phyloP scores from a whole-genome alignment of 768 basidiomycete species.

The Arthromyces matolae region DNA sequence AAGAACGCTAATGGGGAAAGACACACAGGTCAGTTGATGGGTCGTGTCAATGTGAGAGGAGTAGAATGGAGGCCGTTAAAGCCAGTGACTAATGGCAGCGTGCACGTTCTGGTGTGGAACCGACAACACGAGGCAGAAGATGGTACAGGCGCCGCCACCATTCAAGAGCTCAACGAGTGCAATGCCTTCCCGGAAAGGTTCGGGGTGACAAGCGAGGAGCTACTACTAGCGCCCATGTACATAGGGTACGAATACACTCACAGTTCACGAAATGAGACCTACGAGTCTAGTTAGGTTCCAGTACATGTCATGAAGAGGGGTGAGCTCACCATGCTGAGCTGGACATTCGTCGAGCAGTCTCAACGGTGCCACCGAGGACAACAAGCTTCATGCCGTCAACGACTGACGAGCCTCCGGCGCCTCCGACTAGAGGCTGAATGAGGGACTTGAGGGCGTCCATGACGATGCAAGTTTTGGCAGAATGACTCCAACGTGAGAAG shows the following conservation, averaged over 20 bases:
- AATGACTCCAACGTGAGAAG: constrained; percentile 21
- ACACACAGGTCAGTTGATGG: constrained; percentile 20
- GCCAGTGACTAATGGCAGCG: not conserved
- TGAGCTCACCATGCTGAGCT: constrained; percentile 72
- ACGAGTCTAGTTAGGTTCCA: not conserved
- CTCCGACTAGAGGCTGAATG: constrained; percentile 75
- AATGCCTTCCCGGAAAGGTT: not conserved
- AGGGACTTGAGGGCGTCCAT: constrained; percentile 85
- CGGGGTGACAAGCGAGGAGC: not conserved
- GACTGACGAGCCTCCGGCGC: constrained; percentile 70
- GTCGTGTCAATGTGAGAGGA: constrained; percentile 18
- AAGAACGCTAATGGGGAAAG: constrained; percentile 59
- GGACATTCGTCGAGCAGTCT: constrained; percentile 78
- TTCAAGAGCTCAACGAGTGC: constrained; percentile 1
- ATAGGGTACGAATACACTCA: constrained; percentile 34
- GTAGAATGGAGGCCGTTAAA: constrained; percentile 15
- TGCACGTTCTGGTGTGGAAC: not conserved
- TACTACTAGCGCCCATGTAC: constrained; percentile 9
- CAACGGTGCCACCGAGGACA: constrained; percentile 83
- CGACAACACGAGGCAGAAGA: constrained; percentile 1
- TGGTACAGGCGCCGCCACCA: not conserved
- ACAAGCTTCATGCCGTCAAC: constrained; percentile 90
- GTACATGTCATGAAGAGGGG: not conserved
- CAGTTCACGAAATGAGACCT: constrained; percentile 88
- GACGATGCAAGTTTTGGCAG: constrained; percentile 9